Base-by-base conservation (phyloP, 805 yeast genomes). In the Teunomyces funiuensis region DNA sequence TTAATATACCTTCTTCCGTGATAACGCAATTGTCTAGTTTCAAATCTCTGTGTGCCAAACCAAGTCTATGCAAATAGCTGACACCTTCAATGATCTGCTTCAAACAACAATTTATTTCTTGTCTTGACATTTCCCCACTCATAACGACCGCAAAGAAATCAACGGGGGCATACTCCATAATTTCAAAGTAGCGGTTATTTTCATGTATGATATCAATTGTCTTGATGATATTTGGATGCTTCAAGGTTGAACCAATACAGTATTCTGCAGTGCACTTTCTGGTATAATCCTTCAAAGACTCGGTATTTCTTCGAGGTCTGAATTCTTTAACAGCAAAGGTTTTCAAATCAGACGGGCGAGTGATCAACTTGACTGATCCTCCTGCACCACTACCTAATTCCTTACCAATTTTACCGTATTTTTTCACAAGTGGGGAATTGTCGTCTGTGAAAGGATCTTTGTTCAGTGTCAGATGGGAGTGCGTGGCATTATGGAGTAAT, bases 81-180 rank as follows among this genome's bases (percentile, higher is more conserved):
- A 85, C 87, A 47, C 93, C 95, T 36, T 79, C 74, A 28, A 80
- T 67, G 30, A 86, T 73, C 63, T 86, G 95, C 58, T 81, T 84
- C 43, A 86, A 69, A 58, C 88, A 86, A 58, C 95, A 86, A 55
- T 85, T 85, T 49, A 85, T 84, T 60, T 86, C 95, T 41, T 82
- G 82, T 54, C 93, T 73, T 5, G 85, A 73, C 90, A 86, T 84
- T 53, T 80, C 76, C 17, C 89, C 90, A 4, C 88, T 82, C 95
- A 86, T 86, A 11, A 86, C 95, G 33, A 86, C 88, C 0, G 89
- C 88, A 58, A 86, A 86, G 61, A 86, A 85, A 65, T 86, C 95
- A 30, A 80, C 76, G 6, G 95, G 88, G 53, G 96, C 87, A 61
- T 83, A 91, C 65, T 93, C 99, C 97, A 93, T 89, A 40, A 93